These are phyloP conservation scores for Lactuca sativa DNA, from an alignment of 129 eudicot genomes.

Conservation along the genomic window DNA sequence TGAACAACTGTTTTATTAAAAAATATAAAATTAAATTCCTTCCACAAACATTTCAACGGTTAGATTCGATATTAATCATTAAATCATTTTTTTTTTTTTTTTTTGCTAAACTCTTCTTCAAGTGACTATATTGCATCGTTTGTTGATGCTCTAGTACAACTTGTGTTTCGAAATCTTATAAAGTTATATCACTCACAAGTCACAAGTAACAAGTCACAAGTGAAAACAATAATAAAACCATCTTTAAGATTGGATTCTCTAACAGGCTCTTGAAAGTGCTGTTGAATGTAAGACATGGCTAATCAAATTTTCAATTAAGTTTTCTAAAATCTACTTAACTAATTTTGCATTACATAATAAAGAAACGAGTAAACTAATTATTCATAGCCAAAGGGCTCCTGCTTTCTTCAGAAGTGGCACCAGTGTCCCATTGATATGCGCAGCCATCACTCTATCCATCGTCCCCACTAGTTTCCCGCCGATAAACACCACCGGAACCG, in stretches of 20 bases:
- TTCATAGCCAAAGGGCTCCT: conserved; percentile 76
- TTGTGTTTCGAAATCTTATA: neutral
- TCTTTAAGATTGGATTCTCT: too few species aligned
- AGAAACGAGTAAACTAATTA: neutral
- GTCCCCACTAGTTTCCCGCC: conserved; percentile 81
- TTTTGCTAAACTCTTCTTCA: neutral
- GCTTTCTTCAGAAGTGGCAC: conserved; percentile 83
- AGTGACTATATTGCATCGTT: neutral
- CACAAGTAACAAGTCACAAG: neutral
- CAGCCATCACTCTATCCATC: conserved; percentile 84
- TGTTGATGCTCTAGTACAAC: neutral
- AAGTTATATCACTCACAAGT: neutral
- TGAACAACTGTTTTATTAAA: too few species aligned
- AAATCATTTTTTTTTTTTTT: too few species aligned
- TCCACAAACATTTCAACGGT: neutral
- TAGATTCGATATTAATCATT: too few species aligned
- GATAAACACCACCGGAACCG: conserved; percentile 84
- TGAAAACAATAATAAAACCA: neutral
- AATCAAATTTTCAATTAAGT: neutral
- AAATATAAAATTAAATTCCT: neutral
- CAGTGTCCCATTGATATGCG: conserved; percentile 74
- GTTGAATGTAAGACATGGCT: neutral
- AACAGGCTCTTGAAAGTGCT: too few species aligned
- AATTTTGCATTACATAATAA: conserved; percentile 4
- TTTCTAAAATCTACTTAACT: conserved; percentile 1